A percentile compares a stretch with the other conserved stretches of the same genome.
phyloP scores from a whole-genome alignment of 2,329 filamentous ascomycete species.

The Aspergillus awamori region DNA sequence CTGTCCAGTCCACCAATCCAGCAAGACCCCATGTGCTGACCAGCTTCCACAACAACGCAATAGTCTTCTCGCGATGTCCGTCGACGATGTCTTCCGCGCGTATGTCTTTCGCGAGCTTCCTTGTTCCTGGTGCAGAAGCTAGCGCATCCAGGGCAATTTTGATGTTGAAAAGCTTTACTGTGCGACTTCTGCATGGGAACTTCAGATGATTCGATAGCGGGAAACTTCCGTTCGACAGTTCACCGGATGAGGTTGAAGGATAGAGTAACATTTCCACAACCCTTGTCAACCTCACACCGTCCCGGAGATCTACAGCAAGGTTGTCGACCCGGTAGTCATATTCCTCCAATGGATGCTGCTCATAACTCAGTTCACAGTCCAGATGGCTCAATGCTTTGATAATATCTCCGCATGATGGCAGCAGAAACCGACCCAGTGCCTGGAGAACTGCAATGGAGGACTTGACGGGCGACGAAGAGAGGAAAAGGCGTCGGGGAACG shows the following conservation, averaged over 20 bases:
- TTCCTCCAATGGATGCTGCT: conserved; percentile 62
- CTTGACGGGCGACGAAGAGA: conserved; percentile 56
- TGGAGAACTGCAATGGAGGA: conserved; percentile 58
- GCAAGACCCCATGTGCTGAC: conserved; percentile 60
- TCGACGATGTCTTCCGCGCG: conserved; percentile 63
- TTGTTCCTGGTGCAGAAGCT: conserved; percentile 45
- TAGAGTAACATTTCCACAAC: conserved; percentile 62
- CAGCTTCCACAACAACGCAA: conserved; percentile 63
- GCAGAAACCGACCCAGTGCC: conserved; percentile 55
- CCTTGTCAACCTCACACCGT: conserved; percentile 62
- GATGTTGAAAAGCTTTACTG: conserved; percentile 63
- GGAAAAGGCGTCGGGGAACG: conserved; percentile 53
- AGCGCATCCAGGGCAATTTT: conserved; percentile 60
- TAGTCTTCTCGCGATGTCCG: conserved; percentile 66
- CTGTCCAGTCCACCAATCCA: conserved; percentile 58
- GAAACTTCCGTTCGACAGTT: conserved; percentile 39
- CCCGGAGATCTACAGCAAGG: conserved; percentile 63
- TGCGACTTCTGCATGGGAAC: conserved; percentile 57
- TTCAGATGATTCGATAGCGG: conserved; percentile 61
- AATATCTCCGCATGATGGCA: conserved; percentile 63
- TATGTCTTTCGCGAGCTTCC: conserved; percentile 47
- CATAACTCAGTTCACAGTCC: conserved; percentile 57
- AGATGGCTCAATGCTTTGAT: conserved; percentile 58
- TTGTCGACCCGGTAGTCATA: conserved; percentile 61
- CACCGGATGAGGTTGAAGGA: conserved; percentile 35